phyloP scores from a whole-genome alignment of 1,284 basidiomycete genomes.

The Rhizoctonia solani region DNA sequence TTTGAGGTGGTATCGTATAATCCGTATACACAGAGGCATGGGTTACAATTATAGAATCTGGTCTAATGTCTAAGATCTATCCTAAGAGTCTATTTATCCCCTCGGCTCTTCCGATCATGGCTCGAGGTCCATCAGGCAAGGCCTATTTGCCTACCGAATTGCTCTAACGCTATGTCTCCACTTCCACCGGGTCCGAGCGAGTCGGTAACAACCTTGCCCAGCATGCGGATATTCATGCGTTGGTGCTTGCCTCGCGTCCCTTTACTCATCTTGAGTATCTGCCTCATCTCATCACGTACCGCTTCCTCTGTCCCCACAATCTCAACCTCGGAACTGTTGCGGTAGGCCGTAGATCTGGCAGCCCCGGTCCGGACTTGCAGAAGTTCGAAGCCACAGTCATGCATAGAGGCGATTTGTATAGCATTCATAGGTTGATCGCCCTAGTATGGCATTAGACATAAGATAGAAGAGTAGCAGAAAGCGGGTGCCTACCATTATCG shows the following conservation, averaged over 20 bases:
- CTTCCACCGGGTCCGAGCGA: too few species aligned
- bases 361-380: slow-evolving; percentile 30
- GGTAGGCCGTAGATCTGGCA: background rate
- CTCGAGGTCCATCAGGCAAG: too few species aligned
- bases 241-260: slow-evolving; percentile 6
- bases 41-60: too few species aligned
- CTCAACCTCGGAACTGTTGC: background rate
- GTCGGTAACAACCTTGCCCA: background rate
- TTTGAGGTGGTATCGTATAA: too few species aligned
- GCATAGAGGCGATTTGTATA: slow-evolving; percentile 8
- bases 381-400: slow-evolving; percentile 33
- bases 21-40: too few species aligned
- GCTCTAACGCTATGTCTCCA: slow-evolving; percentile 11
- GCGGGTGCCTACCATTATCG: slow-evolving; percentile 9
- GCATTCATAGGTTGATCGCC: slow-evolving; percentile 24
- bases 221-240: background rate
- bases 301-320: too few species aligned
- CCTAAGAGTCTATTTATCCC: too few species aligned
- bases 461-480: background rate
- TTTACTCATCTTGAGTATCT: background rate
- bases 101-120: too few species aligned
- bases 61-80: too few species aligned
- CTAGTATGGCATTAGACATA: background rate
- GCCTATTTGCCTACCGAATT: background rate
- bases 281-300: slow-evolving; percentile 1